Conservation (phyloP, 1,284 basidiomycete species). For the Melampsora americana region DNA sequence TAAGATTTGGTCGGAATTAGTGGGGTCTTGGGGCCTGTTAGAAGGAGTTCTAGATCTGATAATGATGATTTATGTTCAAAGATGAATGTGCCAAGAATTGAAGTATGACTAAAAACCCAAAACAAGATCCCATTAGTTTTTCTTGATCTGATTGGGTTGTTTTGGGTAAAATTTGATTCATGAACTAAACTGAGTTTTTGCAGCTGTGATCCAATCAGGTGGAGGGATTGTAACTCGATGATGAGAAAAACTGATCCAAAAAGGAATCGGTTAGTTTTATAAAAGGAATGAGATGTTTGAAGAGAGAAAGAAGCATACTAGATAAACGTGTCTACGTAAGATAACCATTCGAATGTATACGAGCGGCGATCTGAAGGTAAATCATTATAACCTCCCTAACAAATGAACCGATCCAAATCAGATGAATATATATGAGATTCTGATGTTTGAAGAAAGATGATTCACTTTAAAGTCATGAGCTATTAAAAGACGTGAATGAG, state of each 20-base stretch:
- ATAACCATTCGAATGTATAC: conserved; percentile 81
- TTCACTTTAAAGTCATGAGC: conserved; percentile 33
- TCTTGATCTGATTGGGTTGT: too few species aligned
- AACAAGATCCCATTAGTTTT: background rate
- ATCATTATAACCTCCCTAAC: conserved; percentile 75
- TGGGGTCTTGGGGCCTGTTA: conserved; percentile 19
- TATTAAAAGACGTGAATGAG: background rate
- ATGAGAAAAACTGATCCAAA: conserved; percentile 70
- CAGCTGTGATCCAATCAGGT: conserved; percentile 70
- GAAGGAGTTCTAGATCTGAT: conserved; percentile 65
- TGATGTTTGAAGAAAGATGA: background rate
- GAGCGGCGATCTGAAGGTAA: conserved; percentile 59
- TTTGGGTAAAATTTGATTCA: conserved; percentile 31
- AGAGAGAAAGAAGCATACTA: conserved; percentile 63
- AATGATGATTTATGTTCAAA: conserved; percentile 65
- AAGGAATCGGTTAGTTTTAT: too few species aligned
- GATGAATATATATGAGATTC: background rate
- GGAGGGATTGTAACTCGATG: conserved; percentile 73
- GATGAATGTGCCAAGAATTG: conserved; percentile 72
- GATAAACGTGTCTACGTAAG: conserved; percentile 67
- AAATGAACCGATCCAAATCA: background rate
- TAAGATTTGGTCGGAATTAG: conserved; percentile 35
- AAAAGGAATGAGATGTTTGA: too few species aligned
- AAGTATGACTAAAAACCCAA: conserved; percentile 7
- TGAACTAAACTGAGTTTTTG: conserved; percentile 67